Base-by-base conservation (phyloP, 495 filamentous ascomycete genomes). In the Aspergillus bridgeri region DNA sequence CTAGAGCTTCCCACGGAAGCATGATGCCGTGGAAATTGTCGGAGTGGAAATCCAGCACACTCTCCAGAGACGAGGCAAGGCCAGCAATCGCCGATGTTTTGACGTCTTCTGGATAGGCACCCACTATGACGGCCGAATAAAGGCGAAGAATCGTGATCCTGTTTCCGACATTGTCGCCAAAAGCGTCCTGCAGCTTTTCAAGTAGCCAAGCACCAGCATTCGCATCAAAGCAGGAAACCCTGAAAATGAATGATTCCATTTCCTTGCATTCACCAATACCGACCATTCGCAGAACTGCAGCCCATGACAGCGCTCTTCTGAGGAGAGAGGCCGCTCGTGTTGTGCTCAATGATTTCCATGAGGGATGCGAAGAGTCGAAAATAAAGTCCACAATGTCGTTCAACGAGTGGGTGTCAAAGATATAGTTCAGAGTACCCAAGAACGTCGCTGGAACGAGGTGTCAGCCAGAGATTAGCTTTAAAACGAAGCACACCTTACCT, bases 161-260 rank as follows among this genome's bases (percentile, higher is more conserved):
- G 43, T 72, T 67, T 21, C 48, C 53, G 1, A 63, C 55, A 1
- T 66, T 61, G 18, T 50, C 53, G 7, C 58, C 61, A 29, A 73
- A 60, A 18, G 58, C 60, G 2, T 69, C 65, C 1, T 69, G 62
- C 21, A 76, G 54, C 24, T 62, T 59, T 22, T 76, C 70, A 43
- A 70, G 46, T n/a, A 79, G 56, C 73, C 74, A 79, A 47, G 65
- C 58, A n/a, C 66, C 70, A 15, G 67, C 70, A 60, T 79, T 69
- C 19, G 69, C 61, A 56, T 79, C 76, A 18, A 72, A 68, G 0
- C 45, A 44, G 3, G 69, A 65, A 18, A 76, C 63, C 11, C 29
- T 59, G 15, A 60, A 53, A 20, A 71, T 60, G 50, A 76, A 71
- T 3, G 51, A 8, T 5, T 59, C 54, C 21, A 76, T 48, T 0